A percentile compares a stretch with the other conserved stretches of the same genome.
Evolutionary conservation across 768 basidiomycete genomes (phyloP).

Genomic region (Podaxis mareebaensis): DNA sequence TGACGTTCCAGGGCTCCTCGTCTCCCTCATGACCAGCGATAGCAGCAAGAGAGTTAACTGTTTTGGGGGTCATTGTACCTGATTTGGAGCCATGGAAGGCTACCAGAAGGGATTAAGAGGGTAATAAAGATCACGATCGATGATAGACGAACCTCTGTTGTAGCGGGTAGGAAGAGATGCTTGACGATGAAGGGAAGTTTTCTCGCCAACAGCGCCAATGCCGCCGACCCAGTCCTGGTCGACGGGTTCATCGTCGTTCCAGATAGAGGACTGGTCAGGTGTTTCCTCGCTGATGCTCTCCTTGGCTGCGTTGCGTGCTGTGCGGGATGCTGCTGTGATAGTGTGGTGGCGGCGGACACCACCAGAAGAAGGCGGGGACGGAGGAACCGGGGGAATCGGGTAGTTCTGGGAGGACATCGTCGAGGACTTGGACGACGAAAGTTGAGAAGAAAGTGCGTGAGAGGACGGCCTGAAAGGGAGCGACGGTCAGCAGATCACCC

Average conservation of each 20-base stretch:
- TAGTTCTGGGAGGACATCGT: slow-evolving; percentile 38
- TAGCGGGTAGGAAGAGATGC: slow-evolving; percentile 80
- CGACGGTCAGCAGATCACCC: slow-evolving; percentile 19
- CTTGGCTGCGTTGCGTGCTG: slow-evolving; percentile 59
- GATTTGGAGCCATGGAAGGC: slow-evolving; percentile 44
- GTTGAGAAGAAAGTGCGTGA: slow-evolving; percentile 19
- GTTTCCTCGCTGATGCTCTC: slow-evolving; percentile 69
- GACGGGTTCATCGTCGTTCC: slow-evolving; percentile 78
- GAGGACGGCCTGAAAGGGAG: slow-evolving; percentile 21
- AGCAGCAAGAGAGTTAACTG: slow-evolving; percentile 79
- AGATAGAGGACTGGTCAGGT: slow-evolving; percentile 51
- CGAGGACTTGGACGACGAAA: slow-evolving; percentile 16
- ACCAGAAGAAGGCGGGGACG: slow-evolving; percentile 40
- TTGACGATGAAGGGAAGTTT: slow-evolving; percentile 77
- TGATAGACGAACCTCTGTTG: slow-evolving; percentile 56
- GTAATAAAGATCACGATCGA: slow-evolving; percentile 24
- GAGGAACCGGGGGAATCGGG: slow-evolving; percentile 39
- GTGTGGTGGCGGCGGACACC: slow-evolving; percentile 83
- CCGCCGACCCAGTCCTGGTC: slow-evolving; percentile 82
- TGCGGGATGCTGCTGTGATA: slow-evolving; percentile 73
- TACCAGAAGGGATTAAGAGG: slow-evolving; percentile 16
- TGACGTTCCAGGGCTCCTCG: slow-evolving; percentile 84
- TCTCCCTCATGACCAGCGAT: slow-evolving; percentile 88
- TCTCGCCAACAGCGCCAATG: slow-evolving; percentile 83
- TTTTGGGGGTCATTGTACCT: slow-evolving; percentile 68